A percentile compares a stretch with the other conserved stretches of the same genome.
Evolutionary conservation across 305 asterid genomes (phyloP).

Genomic region (Salvia sclarea): DNA sequence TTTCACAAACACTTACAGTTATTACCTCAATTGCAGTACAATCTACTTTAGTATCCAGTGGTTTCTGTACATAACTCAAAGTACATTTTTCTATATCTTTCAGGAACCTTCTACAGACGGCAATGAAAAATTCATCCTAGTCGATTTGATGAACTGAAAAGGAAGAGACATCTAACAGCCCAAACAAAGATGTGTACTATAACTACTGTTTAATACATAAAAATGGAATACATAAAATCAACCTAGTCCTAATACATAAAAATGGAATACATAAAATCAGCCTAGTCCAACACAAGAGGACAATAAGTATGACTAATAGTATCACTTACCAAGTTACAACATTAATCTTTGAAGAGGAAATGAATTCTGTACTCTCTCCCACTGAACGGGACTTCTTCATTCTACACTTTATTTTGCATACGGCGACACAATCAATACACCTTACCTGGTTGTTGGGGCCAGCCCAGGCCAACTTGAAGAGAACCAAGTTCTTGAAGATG

Average conservation of each 20-base stretch:
- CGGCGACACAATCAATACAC: slow-evolving; percentile 18
- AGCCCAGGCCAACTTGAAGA: background rate
- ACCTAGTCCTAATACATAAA: background rate
- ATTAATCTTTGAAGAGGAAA: slow-evolving; percentile 13
- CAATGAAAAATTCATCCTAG: background rate
- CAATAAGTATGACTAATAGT: slow-evolving; percentile 2
- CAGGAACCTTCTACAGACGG: background rate
- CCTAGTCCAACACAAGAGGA: slow-evolving; percentile 10
- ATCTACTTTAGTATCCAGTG: no score
- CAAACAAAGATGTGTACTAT: background rate
- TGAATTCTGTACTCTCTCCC: slow-evolving; percentile 11
- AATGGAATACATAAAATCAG: background rate
- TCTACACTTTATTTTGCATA: slow-evolving; percentile 7
- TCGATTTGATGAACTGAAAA: background rate
- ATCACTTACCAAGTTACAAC: slow-evolving; percentile 24
- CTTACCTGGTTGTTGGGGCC: background rate
- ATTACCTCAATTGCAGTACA: no score
- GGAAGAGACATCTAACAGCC: background rate
- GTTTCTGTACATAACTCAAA: no score
- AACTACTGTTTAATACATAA: background rate
- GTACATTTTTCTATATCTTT: no score
- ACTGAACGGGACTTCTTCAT: background rate
- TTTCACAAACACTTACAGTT: no score
- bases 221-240: background rate
- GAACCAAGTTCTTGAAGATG: slow-evolving; percentile 8